Base-by-base conservation (phyloP, 2,329 filamentous ascomycete genomes). In the Penicillium vulpinum region DNA sequence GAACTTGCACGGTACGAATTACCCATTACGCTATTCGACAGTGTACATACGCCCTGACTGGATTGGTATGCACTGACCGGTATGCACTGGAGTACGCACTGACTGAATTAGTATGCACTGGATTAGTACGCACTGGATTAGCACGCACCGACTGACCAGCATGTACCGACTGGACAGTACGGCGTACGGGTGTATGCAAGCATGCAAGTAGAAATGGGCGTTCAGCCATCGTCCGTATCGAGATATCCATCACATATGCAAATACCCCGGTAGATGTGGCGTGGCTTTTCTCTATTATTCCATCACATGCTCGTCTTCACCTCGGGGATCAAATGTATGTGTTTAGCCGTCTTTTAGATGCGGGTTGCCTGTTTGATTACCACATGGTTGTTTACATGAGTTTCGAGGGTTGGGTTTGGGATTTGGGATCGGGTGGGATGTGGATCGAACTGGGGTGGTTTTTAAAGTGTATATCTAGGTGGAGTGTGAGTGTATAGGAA, bases 321-420 rank as follows among this genome's bases (percentile, higher is more conserved):
- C 18, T 29, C 36, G 40, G 18, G 18, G 35, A 28, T 15, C 7
- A 16, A 36, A 43, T 45, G 43, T 24, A 54, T 51, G 52, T 18
- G 29, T 15, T 18, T 44, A 54, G 40, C 52, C 52, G 45, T 36
- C 21, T 28, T 18, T 33, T 53, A n/a, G n/a, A 35, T 52, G 48
- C 54, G 21, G 35, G 33, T 41, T 56, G 18, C 54, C 54, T 36
- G 40, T 18, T 24, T n/a, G 41, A 21, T 44, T 51, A 15, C 54
- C 54, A 56, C 54, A 41, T 56, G 48, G 52, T 15, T 35, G 16
- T 26, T n/a, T 56, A n/a, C 48, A 40, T 28, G 53, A 16, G 31
- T 15, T 13, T 33, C 43, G 43, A 35, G 54, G 40, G n/a, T 54
- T 28, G 24, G 16, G 10, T 38, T 49, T 26, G 21, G 29, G 10